Conservation (phyloP, 1,139 yeast genomes). For the Yamadazyma atlantica region DNA sequence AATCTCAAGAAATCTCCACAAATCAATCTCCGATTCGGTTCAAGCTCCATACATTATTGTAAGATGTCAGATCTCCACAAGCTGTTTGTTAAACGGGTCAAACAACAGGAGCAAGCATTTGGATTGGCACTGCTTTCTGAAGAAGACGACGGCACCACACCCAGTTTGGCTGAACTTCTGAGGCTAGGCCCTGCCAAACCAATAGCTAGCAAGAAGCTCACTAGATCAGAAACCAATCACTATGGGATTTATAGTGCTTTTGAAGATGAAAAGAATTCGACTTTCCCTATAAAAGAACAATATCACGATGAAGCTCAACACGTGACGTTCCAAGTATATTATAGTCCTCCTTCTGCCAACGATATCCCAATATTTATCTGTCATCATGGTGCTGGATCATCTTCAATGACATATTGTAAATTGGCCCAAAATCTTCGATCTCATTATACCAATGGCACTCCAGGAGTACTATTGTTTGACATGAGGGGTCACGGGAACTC, state of each 20-base stretch:
- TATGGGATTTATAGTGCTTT: constrained; percentile 20
- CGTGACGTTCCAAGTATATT: constrained; percentile 53
- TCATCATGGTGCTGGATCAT: constrained; percentile 96
- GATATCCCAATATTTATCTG: constrained; percentile 62
- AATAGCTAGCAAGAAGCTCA: neutral
- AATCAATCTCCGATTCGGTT: too few relatives aligned
- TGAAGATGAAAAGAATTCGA: constrained; percentile 6
- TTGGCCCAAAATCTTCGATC: constrained; percentile 35
- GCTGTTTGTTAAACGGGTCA: constrained; percentile 37
- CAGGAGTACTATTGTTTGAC: constrained; percentile 73
- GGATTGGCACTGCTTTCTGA: constrained; percentile 36
- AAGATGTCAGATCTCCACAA: constrained; percentile 48
- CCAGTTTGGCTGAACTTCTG: neutral
- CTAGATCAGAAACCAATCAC: constrained; percentile 15
- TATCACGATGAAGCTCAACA: constrained; percentile 10
- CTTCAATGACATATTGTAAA: constrained; percentile 72
- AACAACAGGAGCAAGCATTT: constrained; percentile 35
- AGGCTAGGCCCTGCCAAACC: neutral
- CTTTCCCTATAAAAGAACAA: constrained; percentile 16
- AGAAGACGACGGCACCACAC: constrained; percentile 24
- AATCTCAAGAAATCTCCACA: too few relatives aligned
- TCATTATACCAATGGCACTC: constrained; percentile 18
- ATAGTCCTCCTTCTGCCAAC: constrained; percentile 46
- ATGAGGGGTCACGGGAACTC: constrained; percentile 77
- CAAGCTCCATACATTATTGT: too few relatives aligned